These are phyloP conservation scores for Leccinum rimulosum DNA, from an alignment of 768 basidiomycete species.

Conservation along the genomic window DNA sequence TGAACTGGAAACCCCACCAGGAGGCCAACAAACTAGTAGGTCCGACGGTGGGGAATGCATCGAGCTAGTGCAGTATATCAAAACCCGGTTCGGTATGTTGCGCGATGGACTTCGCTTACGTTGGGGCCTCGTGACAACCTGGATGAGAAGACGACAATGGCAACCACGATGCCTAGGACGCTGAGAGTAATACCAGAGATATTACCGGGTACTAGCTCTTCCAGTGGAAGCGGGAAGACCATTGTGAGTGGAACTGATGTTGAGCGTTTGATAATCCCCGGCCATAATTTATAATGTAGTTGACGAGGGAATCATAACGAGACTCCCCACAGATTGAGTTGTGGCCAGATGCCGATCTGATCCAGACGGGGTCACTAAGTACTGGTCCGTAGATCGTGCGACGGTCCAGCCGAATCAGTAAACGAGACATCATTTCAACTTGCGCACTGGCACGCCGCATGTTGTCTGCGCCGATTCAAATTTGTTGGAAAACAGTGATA, in stretches of 20 bases:
- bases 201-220: neutral
- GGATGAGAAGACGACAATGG: neutral
- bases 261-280: too few species aligned
- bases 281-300: too few species aligned
- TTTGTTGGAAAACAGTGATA: too few species aligned
- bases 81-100: neutral
- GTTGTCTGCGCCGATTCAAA: too few species aligned
- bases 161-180: neutral
- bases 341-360: too few species aligned
- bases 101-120: neutral
- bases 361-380: too few species aligned
- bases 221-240: neutral
- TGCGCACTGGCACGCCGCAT: too few species aligned
- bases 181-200: neutral
- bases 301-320: too few species aligned
- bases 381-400: too few species aligned
- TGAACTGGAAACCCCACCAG: neutral
- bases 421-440: too few species aligned
- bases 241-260: neutral
- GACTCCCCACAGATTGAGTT: too few species aligned
- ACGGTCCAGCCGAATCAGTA: too few species aligned
- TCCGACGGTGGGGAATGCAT: constrained; percentile 31
- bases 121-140: neutral
- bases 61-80: constrained; percentile 12
- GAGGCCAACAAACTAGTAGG: constrained; percentile 3